Conservation (phyloP, 345 rosid species). For the Syzygium aqueum region DNA sequence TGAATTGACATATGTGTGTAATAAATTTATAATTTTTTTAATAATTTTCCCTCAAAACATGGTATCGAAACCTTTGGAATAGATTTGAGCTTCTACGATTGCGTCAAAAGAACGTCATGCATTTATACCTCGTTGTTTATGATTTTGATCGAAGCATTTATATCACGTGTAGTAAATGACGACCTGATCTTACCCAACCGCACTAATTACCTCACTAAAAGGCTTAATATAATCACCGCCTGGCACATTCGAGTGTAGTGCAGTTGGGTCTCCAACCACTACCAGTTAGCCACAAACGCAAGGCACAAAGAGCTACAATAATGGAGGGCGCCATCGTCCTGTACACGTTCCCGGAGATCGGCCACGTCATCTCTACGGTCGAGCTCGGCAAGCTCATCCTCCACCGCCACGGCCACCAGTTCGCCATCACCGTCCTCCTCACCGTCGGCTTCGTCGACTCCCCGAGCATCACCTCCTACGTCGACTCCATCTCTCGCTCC, state of each 20-base stretch:
- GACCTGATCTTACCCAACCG: not conserved
- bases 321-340: slow-evolving; percentile 3
- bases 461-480: not conserved
- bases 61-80: not conserved
- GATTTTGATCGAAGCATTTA: too few species aligned
- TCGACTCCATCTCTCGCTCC: slow-evolving; percentile 2
- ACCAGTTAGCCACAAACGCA: not conserved
- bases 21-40: too few species aligned
- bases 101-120: not conserved
- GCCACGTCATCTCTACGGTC: slow-evolving; percentile 6
- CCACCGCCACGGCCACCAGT: not conserved
- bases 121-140: not conserved
- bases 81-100: not conserved
- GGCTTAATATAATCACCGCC: not conserved
- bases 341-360: slow-evolving; percentile 6
- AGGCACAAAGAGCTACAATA: not conserved
- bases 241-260: not conserved
- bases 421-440: slow-evolving; percentile 8
- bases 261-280: too few species aligned
- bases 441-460: not conserved
- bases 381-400: slow-evolving; percentile 13
- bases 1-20: too few species aligned
- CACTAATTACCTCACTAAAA: not conserved
- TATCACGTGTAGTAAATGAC: too few species aligned
- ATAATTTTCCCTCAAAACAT: not conserved